A percentile compares a stretch with the other conserved stretches of the same genome.
Conservation (phyloP, 768 basidiomycete genomes). For the Tylopilus plumbeoviolaceoides region DNA sequence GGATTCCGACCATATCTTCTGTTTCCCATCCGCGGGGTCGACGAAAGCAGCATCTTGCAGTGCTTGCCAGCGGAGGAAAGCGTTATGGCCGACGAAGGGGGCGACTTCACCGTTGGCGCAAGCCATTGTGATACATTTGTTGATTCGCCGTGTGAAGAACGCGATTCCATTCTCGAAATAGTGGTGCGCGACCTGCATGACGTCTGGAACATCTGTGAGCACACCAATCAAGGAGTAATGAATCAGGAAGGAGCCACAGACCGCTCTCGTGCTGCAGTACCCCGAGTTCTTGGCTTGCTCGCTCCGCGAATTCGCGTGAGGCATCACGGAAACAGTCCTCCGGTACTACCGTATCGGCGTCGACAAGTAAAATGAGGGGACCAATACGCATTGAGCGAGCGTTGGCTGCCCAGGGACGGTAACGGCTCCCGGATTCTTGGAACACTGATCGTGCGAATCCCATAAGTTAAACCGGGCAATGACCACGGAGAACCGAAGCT, state of each 20-base stretch:
- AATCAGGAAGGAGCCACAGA: constrained; percentile 36
- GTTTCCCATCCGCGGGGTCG: constrained; percentile 48
- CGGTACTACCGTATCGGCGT: constrained; percentile 86
- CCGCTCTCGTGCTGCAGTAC: constrained; percentile 91
- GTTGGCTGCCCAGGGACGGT: constrained; percentile 74
- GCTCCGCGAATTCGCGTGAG: constrained; percentile 77
- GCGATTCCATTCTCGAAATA: constrained; percentile 91
- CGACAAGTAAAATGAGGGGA: constrained; percentile 75
- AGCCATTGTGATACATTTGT: constrained; percentile 75
- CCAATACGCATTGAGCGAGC: constrained; percentile 72
- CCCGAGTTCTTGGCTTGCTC: constrained; percentile 56
- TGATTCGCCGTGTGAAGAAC: constrained; percentile 84
- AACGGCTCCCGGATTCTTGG: constrained; percentile 51
- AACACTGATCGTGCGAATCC: constrained; percentile 38
- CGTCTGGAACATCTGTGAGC: constrained; percentile 43
- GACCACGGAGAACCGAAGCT: constrained; percentile 28
- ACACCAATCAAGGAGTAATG: background rate
- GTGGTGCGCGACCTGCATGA: constrained; percentile 87
- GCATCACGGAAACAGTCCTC: constrained; percentile 91
- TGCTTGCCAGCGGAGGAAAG: constrained; percentile 87
- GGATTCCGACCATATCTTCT: constrained; percentile 70
- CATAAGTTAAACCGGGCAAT: constrained; percentile 35
- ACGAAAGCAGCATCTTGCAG: constrained; percentile 81
- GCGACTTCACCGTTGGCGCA: constrained; percentile 75
- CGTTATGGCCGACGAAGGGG: constrained; percentile 85